Evolutionary conservation across 768 basidiomycete genomes (phyloP), one percentile per base, ranked within the genome.

Genomic region (Phylloporus sp.): DNA sequence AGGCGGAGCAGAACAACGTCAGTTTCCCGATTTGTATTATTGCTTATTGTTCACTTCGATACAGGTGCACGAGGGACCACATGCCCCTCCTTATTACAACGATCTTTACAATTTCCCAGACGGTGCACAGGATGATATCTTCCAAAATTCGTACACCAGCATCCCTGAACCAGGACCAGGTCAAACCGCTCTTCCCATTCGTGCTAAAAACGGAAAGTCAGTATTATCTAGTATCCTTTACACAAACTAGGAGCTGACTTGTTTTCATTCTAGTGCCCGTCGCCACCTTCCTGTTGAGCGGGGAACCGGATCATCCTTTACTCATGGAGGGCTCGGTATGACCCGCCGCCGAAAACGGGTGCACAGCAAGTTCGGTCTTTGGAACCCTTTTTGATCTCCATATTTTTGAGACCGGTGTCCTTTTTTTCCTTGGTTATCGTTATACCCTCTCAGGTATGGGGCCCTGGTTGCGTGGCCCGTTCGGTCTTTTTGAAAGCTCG

Each of bases 111-210:
- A 84, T 61, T 91, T 87, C 67, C 51, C 56, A 10, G 82, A 91
- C 60, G 88, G 89, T 9, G 72, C 86, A 0, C 89, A 92, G 63
- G 63, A 78, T 47, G 86, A 89, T 64, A 88, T 89, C 54, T 88
- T 90, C 64, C 68, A 73, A 45, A 76, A 81, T 61, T 84, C 76
- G 2, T 84, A 85, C 58, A 49, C 47, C 42, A 70, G 44, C 28
- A 62, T 80, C 1, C 79, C 79, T 0, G 60, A 65, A 9, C 79
- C 79, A 18, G 73, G 75, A 0, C 77, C 79, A 3, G 52, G 64
- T 36, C 66, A 67, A 45, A 67, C 57, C 1, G 56, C 4, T 0
- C 55, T 69, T 34, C 67, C 66, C 10, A 52, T 62, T n/a, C 45
- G 47, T 13, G 56, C 52, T 28, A 26, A n/a, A n/a, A n/a, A n/a